A percentile compares a stretch with the other conserved stretches of the same genome.
Conservation (phyloP, 768 basidiomycete genomes). For the Tulasnella sp. region DNA sequence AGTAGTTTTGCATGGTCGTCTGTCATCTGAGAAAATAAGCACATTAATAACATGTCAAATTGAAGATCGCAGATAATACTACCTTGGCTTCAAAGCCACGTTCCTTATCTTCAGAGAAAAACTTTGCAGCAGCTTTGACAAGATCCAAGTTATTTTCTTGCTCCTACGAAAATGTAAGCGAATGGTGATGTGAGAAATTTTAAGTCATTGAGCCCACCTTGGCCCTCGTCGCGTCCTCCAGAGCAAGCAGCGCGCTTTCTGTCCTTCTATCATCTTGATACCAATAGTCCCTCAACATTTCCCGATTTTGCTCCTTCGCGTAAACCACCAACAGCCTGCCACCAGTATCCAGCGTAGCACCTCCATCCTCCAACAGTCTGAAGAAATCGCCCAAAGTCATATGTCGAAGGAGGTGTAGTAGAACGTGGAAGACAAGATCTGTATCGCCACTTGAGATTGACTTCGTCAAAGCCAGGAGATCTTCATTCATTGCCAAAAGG, state of each 20-base stretch:
- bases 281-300: conserved; percentile 90
- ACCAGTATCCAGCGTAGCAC: conserved; percentile 57
- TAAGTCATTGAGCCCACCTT: conserved; percentile 32
- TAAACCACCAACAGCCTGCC: conserved; percentile 77
- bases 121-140: conserved; percentile 76
- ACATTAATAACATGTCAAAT: background rate
- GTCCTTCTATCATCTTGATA: conserved; percentile 93
- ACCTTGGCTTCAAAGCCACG: conserved; percentile 83
- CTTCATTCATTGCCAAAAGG: conserved; percentile 89
- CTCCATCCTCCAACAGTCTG: conserved; percentile 84
- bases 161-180: conserved; percentile 37
- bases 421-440: conserved; percentile 89
- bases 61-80: background rate
- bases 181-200: background rate
- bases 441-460: conserved; percentile 93
- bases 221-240: conserved; percentile 67
- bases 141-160: conserved; percentile 52
- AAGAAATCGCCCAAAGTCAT: conserved; percentile 86
- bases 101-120: conserved; percentile 92
- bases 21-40: conserved; percentile 53
- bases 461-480: conserved; percentile 71
- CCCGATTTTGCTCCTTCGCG: conserved; percentile 76
- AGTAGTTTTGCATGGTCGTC: conserved; percentile 75
- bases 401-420: conserved; percentile 73
- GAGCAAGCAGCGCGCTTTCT: conserved; percentile 78